These are phyloP conservation scores for Guillardia theta DNA, from an alignment of 78 protist species.

Conservation along the genomic window DNA sequence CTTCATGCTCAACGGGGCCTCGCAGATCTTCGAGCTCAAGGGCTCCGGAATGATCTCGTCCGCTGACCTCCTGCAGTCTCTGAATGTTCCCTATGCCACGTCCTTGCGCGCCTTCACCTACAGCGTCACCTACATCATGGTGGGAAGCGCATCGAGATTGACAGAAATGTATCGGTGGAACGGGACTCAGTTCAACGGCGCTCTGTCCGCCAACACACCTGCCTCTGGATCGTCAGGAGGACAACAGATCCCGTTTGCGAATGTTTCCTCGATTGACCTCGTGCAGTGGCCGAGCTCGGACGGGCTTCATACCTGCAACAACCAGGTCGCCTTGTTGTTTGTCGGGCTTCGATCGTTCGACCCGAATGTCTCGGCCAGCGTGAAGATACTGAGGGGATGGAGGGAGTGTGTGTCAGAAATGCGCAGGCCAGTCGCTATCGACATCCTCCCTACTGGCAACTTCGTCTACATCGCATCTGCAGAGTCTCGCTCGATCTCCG, in stretches of 20 bases:
- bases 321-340: not conserved
- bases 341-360: not conserved
- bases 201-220: not conserved
- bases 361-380: not conserved
- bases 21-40: not conserved
- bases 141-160: not conserved
- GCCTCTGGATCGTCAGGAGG: not conserved
- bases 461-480: not conserved
- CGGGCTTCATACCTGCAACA: not conserved
- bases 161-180: not conserved
- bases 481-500: not conserved
- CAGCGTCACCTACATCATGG: not conserved
- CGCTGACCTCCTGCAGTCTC: not conserved
- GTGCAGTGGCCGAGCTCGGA: not conserved
- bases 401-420: not conserved
- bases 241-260: not conserved
- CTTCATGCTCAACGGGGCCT: not conserved
- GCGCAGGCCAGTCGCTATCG: not conserved
- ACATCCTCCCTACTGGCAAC: not conserved
- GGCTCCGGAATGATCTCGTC: not conserved
- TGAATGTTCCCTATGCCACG: not conserved
- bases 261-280: not conserved
- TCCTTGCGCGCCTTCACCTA: not conserved
- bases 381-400: not conserved
- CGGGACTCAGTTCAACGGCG: not conserved